Conservation (phyloP, 306 rosid species). For the Ceratonia siliqua region DNA sequence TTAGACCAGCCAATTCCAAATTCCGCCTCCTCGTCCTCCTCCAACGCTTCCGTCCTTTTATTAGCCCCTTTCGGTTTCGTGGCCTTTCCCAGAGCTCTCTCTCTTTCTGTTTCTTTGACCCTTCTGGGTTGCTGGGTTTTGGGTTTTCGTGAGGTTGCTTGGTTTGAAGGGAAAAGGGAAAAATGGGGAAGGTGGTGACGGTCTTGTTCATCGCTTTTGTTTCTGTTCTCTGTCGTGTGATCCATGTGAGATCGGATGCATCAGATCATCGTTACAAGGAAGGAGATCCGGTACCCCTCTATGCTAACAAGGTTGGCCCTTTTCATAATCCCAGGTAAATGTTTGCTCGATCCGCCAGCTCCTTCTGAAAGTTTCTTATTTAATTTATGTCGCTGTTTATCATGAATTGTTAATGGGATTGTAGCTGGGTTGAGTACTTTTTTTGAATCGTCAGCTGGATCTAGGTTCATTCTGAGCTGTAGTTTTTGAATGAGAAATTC, state of each 20-base stretch:
- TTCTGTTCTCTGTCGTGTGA: not conserved
- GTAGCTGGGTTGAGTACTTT: not conserved
- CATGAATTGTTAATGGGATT: not conserved
- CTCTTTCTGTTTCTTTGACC: conserved; percentile 8
- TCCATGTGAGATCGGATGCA: conserved; percentile 51
- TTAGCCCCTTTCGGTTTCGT: conserved; percentile 29
- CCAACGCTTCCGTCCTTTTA: not conserved
- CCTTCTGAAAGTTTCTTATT: not conserved
- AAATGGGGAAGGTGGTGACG: conserved; percentile 26
- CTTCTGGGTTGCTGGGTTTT: conserved; percentile 6
- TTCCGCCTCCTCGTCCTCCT: not conserved
- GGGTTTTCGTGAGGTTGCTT: not conserved
- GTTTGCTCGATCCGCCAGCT: not conserved
- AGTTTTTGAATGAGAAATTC: not conserved
- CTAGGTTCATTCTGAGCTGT: conserved; percentile 19
- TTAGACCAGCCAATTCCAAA: not conserved
- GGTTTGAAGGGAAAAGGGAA: not conserved
- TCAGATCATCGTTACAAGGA: conserved; percentile 54
- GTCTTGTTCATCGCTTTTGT: conserved; percentile 14
- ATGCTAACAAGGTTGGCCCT: conserved; percentile 61
- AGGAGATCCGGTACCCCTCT: conserved; percentile 54
- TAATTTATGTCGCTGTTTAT: not conserved
- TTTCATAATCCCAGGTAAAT: conserved; percentile 59
- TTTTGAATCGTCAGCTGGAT: conserved; percentile 29
- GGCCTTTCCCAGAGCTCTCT: not conserved